Evolutionary conservation across 345 rosid species (phyloP), one percentile per base, ranked within the genome.

Genomic region (Gossypium anomalum): DNA sequence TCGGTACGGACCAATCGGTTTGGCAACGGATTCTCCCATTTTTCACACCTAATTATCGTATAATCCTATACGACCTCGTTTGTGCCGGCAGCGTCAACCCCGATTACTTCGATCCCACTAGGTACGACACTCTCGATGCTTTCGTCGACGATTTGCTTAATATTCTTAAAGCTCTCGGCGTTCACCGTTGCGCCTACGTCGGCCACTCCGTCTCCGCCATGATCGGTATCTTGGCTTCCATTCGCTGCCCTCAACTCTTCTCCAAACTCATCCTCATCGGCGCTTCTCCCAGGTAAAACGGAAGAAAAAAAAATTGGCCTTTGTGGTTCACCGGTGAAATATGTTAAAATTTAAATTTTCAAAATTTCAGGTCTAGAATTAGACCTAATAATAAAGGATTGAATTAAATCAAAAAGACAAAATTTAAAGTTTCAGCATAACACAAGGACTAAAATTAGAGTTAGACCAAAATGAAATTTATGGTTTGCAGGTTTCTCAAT

Each of bases 191-290:
- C 19, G 85, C 83, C 41, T 91, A 87, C 38, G 89, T 94, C 0
- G 98, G 98, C 1, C 98, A 92, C 84, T 94, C 98, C 2, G 83
- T 91, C 64, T 94, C 98, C 10, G 97, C 96, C 43, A 94, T 87
- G 98, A 85, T 91, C 52, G 98, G 97, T 9, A 85, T 89, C 71
- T 51, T 92, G 1, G 98, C 98, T 19, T 88, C 98, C 64, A 89
- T 89, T 61, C 87, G 90, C 51, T 90, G 97, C 27, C 98, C 97
- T 2, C 80, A 86, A 20, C 94, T 94, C 77, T 92, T 94, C 87
- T 45, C 90, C 55, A 91, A 94, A 61, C 89, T 94, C 68, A 78
- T 92, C 73, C 85, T 94, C 49, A 80, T 94, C 78, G 92, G 93
- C 44, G 95, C 95, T 70, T 91, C 97, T 0, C 97, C 97, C 1